These are phyloP conservation scores for Termitomyces titanicus DNA, from an alignment of 768 basidiomycete species.

Conservation along the genomic window DNA sequence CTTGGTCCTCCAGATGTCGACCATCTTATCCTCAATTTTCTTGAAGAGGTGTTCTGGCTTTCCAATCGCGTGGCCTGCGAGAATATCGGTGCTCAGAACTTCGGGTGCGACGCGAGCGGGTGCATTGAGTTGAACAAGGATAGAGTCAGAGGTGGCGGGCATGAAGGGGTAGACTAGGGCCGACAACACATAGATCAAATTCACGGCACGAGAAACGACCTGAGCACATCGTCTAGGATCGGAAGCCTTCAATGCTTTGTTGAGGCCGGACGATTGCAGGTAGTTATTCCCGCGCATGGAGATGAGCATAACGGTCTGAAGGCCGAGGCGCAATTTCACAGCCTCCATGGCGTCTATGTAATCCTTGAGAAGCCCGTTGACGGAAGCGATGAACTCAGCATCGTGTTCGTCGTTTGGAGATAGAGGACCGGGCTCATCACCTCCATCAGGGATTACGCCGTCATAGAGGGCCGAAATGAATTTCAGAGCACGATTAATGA, in stretches of 20 bases:
- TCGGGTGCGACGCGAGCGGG: constrained; percentile 79
- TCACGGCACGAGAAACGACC: constrained; percentile 85
- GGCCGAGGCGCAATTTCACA: constrained; percentile 84
- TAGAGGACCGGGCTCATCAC: constrained; percentile 64
- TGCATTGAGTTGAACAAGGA: constrained; percentile 85
- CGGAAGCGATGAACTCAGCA: constrained; percentile 70
- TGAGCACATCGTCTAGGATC: constrained; percentile 85
- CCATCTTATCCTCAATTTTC: constrained; percentile 89
- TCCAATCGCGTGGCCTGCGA: constrained; percentile 83
- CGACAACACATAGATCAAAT: constrained; percentile 89
- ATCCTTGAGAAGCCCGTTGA: constrained; percentile 74
- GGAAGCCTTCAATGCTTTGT: constrained; percentile 81
- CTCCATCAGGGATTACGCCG: constrained; percentile 75
- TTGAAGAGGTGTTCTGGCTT: constrained; percentile 90
- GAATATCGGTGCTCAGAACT: constrained; percentile 73
- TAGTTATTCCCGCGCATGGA: constrained; percentile 90
- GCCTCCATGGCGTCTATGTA: constrained; percentile 88
- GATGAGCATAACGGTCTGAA: constrained; percentile 86
- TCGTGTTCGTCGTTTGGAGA: constrained; percentile 65
- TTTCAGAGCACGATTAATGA: constrained; percentile 92
- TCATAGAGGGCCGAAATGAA: constrained; percentile 87
- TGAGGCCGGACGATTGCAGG: constrained; percentile 88
- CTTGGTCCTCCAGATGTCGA: constrained; percentile 72
- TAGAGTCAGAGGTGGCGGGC: constrained; percentile 82
- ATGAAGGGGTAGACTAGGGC: constrained; percentile 92